phyloP scores from a whole-genome alignment of 352 stramenopile genomes.

The Globisporangium barbulae region DNA sequence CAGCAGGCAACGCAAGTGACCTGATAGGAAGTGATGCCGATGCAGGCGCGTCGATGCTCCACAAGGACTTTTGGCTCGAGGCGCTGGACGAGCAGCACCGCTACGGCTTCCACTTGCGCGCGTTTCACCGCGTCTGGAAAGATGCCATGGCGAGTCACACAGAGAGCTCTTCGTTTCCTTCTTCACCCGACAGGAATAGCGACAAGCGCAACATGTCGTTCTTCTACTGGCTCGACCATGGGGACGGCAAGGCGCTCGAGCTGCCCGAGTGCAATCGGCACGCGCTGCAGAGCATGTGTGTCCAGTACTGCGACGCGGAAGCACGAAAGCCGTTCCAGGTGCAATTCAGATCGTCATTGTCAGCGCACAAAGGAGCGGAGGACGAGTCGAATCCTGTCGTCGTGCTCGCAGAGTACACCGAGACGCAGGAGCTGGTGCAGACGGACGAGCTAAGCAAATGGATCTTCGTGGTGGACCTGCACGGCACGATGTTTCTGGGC shows the following conservation, averaged over 20 bases:
- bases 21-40: not conserved
- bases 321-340: slow-evolving; percentile 46
- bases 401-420: slow-evolving; percentile 30
- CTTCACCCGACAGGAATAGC: not conserved
- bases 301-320: slow-evolving; percentile 48
- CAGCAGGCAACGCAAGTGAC: not conserved
- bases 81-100: slow-evolving; percentile 66
- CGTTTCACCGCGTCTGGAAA: slow-evolving; percentile 66
- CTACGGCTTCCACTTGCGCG: slow-evolving; percentile 67
- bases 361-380: not conserved
- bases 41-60: slow-evolving; percentile 30
- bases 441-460: slow-evolving; percentile 68
- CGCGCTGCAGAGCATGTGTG: slow-evolving; percentile 35
- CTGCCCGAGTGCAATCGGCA: slow-evolving; percentile 54
- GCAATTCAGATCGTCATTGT: slow-evolving; percentile 24
- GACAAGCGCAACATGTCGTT: slow-evolving; percentile 35
- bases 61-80: slow-evolving; percentile 77
- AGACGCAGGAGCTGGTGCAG: slow-evolving; percentile 33
- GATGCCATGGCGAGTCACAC: slow-evolving; percentile 25
- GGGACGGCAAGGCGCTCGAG: slow-evolving; percentile 36
- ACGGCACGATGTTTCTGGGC: slow-evolving; percentile 44
- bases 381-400: too few species aligned
- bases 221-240: slow-evolving; percentile 72
- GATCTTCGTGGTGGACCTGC: slow-evolving; percentile 65
- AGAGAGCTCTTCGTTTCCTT: not conserved